Conservation (phyloP, 2,329 filamentous ascomycete genomes). For the Cladophialophora yegresii region DNA sequence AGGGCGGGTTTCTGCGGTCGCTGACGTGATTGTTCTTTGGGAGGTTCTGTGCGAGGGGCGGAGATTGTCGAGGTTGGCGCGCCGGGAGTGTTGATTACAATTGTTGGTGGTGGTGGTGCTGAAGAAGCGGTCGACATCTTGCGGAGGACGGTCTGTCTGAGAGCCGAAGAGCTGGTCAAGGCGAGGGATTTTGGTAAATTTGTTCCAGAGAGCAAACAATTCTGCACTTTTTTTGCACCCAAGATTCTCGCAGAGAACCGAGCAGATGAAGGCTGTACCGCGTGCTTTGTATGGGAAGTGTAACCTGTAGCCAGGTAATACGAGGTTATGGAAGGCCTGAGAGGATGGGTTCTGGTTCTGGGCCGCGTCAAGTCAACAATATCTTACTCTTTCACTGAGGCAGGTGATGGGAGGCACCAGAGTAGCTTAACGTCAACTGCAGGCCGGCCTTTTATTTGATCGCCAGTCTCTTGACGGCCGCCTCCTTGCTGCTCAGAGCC, state of each 20-base stretch:
- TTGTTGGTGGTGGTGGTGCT: conserved; percentile 30
- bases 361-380: background rate
- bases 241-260: background rate
- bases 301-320: background rate
- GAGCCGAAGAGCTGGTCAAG: conserved; percentile 5
- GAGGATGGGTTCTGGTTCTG: background rate
- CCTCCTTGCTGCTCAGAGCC: background rate
- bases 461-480: background rate
- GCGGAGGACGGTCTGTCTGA: conserved; percentile 15
- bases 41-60: conserved; percentile 7
- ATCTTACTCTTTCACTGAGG: conserved; percentile 8
- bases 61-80: conserved; percentile 24
- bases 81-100: conserved; percentile 33
- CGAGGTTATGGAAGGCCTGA: conserved; percentile 1
- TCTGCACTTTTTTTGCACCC: background rate
- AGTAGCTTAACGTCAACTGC: conserved; percentile 4
- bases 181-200: background rate
- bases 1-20: conserved; percentile 25
- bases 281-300: background rate
- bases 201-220: background rate
- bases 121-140: conserved; percentile 19
- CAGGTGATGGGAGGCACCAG: conserved; percentile 1
- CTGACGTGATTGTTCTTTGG: conserved; percentile 6
- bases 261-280: background rate
- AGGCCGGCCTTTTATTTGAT: conserved; percentile 15